Percentiles rank a stretch among this genome's conserved stretches.
These are phyloP conservation scores for Cadophora sp. DNA, from an alignment of 2,329 filamentous ascomycete species.

Conservation along the genomic window DNA sequence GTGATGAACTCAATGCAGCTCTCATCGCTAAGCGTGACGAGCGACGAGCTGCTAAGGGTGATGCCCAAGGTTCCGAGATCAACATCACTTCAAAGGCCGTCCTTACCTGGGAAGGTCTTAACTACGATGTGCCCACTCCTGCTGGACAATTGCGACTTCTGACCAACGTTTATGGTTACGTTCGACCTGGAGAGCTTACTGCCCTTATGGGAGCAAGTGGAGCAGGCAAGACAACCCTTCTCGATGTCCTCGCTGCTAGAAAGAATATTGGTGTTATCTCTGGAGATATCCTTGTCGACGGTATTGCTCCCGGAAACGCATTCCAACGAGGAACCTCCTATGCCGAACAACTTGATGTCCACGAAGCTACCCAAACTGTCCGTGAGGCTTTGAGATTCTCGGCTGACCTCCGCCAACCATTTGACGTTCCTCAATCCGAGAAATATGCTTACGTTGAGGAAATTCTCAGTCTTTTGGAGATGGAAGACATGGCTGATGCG, in stretches of 20 bases:
- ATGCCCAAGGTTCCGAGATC: conserved; percentile 56
- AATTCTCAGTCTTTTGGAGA: conserved; percentile 68
- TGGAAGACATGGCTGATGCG: conserved; percentile 70
- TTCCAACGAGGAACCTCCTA: conserved; percentile 71
- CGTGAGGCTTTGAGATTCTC: conserved; percentile 72
- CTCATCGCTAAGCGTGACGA: conserved; percentile 65
- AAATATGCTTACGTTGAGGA: conserved; percentile 72
- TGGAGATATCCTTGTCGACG: conserved; percentile 69
- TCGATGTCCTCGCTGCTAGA: conserved; percentile 67
- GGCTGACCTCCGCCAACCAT: conserved; percentile 67
- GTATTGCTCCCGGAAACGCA: conserved; percentile 59
- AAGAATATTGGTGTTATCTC: conserved; percentile 70
- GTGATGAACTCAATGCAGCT: conserved; percentile 68
- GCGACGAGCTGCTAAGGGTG: conserved; percentile 54
- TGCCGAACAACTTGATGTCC: conserved; percentile 70
- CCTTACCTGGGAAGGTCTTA: conserved; percentile 87
- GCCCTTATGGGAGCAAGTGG: conserved; percentile 68
- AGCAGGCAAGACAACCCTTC: conserved; percentile 70
- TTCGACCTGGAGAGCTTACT: conserved; percentile 66
- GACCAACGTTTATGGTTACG: conserved; percentile 66
- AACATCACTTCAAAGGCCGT: conserved; percentile 67
- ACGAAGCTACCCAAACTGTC: conserved; percentile 67
- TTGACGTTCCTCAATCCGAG: conserved; percentile 61
- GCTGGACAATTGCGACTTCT: conserved; percentile 56
- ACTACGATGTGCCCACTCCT: conserved; percentile 71